Evolutionary conservation across 129 eudicot species (phyloP).

Genomic region (Tagetes erecta): DNA sequence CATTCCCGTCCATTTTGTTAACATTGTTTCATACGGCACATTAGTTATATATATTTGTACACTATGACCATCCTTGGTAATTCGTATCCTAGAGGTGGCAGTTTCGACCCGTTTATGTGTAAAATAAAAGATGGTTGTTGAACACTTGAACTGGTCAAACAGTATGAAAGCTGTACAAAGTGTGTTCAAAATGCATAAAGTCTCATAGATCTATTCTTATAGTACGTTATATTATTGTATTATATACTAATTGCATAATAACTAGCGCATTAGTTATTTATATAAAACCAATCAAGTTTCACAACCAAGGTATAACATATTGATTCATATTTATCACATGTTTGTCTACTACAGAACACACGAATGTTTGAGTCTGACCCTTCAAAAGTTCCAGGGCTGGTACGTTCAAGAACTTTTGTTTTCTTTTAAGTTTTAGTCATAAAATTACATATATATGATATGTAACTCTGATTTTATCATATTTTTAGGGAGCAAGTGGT

Average conservation of each 20-base stretch:
- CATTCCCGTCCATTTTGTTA: background rate
- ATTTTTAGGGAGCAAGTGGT: slow-evolving; percentile 80
- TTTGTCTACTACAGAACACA: slow-evolving; percentile 38
- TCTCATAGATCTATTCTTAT: background rate
- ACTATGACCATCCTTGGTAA: background rate
- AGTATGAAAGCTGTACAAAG: background rate
- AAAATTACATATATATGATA: background rate
- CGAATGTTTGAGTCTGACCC: slow-evolving; percentile 41
- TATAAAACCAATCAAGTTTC: background rate
- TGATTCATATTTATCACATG: slow-evolving; percentile 6
- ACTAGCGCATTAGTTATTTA: background rate
- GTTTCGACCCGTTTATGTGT: background rate
- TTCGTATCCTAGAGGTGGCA: background rate
- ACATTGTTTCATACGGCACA: background rate
- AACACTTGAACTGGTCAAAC: background rate
- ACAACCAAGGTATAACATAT: background rate
- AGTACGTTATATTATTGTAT: background rate
- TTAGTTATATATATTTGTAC: background rate
- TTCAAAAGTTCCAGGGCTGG: slow-evolving; percentile 60
- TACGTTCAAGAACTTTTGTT: slow-evolving; percentile 24
- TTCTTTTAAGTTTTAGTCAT: background rate
- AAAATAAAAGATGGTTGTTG: background rate
- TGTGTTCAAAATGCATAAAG: background rate
- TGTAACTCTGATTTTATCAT: slow-evolving; percentile 9
- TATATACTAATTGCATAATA: background rate